Evolutionary conservation across 164 flowering plant species (phyloP), one percentile per base, ranked within the genome.

Genomic region (Berberis vulgaris): DNA sequence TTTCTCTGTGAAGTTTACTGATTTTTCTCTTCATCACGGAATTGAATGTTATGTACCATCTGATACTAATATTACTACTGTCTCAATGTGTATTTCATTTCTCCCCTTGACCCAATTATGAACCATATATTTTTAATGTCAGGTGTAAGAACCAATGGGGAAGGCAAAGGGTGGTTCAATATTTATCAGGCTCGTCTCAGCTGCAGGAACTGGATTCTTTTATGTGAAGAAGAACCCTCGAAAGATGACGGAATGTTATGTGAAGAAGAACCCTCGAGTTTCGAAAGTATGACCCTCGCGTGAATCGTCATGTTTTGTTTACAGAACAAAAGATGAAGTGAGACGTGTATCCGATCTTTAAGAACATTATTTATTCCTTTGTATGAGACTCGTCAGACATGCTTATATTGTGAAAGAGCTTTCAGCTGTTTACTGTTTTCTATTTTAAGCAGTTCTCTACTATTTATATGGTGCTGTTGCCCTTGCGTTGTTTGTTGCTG

Each of bases 201-300:
- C 97, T 49, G 97, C 97, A 58, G 98, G 96, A 50, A 94, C 97
- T 41, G 96, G 97, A 5, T 94, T 88, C 74, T 87, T 87, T 78
- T 86, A 91, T 65, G 98, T 91, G 61, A 87, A 82, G 75, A 94
- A 94, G 82, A 88, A 81, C 67, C 77, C 87, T 2, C 70, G 83
- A 71, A 82, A 79, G 70, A 65, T 81, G 5, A 63, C 80, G 2
- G 86, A n/a, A n/a, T n/a, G n/a, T n/a, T n/a, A n/a, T n/a, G n/a
- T n/a, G n/a, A n/a, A 87, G 70, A 94, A 91, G 80, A n/a, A n/a
- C n/a, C n/a, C 95, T 94, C n/a, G 98, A 91, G 76, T 91, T 94
- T 60, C 79, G 96, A 0, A 94, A 91, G 70, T 94, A 77, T 50
- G 97, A 94, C 50, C 98, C 97, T 59, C 80, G 96, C 26, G 97